Conservation (phyloP, 768 basidiomycete species). For the Suillus paluster region DNA sequence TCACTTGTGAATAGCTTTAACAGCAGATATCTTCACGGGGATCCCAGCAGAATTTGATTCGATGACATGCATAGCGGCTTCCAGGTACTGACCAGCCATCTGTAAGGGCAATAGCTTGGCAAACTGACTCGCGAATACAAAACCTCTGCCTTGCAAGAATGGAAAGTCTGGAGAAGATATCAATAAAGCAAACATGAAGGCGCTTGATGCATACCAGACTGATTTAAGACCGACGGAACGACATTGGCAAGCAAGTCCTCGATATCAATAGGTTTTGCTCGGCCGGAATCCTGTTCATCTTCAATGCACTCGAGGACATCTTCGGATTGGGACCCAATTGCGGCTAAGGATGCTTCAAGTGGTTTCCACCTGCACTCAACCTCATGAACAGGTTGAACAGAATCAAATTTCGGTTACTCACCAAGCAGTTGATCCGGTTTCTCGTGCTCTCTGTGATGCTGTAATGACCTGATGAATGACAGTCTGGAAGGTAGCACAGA, state of each 20-base stretch:
- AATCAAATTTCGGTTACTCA: constrained; percentile 30
- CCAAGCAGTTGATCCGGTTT: constrained; percentile 67
- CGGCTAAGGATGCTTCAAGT: constrained; percentile 83
- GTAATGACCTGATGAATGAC: constrained; percentile 58
- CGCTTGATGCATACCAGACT: constrained; percentile 57
- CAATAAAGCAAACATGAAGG: constrained; percentile 1
- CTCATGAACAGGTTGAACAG: constrained; percentile 5
- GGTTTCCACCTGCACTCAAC: constrained; percentile 78
- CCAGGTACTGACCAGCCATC: constrained; percentile 84
- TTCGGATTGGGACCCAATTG: constrained; percentile 80
- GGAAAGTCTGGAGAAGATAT: constrained; percentile 62
- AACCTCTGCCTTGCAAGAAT: constrained; percentile 93
- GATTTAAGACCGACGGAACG: constrained; percentile 74
- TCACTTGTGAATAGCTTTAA: constrained; percentile 93
- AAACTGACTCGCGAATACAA: constrained; percentile 93
- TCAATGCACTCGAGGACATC: constrained; percentile 77
- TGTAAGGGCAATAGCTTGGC: constrained; percentile 71
- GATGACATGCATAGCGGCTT: constrained; percentile 84
- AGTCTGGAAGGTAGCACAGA: constrained; percentile 56
- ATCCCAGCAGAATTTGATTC: constrained; percentile 72
- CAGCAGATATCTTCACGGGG: constrained; percentile 94
- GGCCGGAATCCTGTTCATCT: constrained; percentile 69
- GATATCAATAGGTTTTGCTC: constrained; percentile 74
- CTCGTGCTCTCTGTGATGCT: constrained; percentile 58
- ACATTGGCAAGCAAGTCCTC: constrained; percentile 75